Base-by-base conservation (phyloP, 768 basidiomycete genomes). In the Collybia nuda region DNA sequence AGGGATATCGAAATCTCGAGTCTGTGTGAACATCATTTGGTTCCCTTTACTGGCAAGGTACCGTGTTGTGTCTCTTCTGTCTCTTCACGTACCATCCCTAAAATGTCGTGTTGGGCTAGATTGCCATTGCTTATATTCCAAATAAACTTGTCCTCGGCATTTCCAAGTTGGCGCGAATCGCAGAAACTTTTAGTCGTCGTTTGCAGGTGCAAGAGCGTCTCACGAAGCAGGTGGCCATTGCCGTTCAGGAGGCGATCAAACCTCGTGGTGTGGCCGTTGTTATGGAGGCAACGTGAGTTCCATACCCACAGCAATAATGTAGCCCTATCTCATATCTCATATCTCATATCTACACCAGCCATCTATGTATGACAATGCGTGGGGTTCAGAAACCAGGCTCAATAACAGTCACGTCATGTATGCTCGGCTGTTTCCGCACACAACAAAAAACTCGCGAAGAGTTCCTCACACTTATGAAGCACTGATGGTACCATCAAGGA, bases 281-380 rank as follows among this genome's bases (percentile, higher is more conserved):
- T 43, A 98, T 99, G 90, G 96, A 99, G 70, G 92, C 93, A 56
- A 88, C 86, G 91, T 93, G 67, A 66, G 92, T 78, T 6, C 32
- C n/a, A n/a, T 47, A 35, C 24, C 42, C 24, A 38, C 19, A 14
- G 37, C 45, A 21, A 40, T 48, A 44, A 42, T 32, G 2, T 11
- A 32, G 32, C 32, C 32, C 32, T 32, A 32, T 32, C 36, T 56
- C 46, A 26, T 29, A 41, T 29, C 29, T 54, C 49, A 40, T 48
- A 48, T 44, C 32, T 52, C 29, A 40, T 54, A 40, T 46, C 23
- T 35, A 32, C 40, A 29, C 5, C 62, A 95, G 93, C 19, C 96
- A 98, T 70, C 80, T 98, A 68, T 98, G 96, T 65, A 99, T 99
- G 97, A 94, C 96, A 2, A 98, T 98, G 96, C 88, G 97, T 55